phyloP scores from a whole-genome alignment of 2,329 filamentous ascomycete species.

The Stachybotrys chlorohalonatus region DNA sequence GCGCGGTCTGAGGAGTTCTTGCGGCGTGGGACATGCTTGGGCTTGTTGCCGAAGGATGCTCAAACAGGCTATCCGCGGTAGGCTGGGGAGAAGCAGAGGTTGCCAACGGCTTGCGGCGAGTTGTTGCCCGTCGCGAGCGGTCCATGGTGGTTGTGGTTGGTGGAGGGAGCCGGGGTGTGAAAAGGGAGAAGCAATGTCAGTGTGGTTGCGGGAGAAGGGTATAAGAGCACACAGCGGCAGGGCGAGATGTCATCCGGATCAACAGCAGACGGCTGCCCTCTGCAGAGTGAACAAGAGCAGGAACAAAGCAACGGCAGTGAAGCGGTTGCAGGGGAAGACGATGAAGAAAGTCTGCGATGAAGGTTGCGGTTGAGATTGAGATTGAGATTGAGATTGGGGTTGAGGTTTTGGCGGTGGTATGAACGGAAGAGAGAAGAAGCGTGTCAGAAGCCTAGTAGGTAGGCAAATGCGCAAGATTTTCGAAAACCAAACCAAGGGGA shows the following conservation, averaged over 20 bases:
- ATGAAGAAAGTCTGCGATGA: not conserved
- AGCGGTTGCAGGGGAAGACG: not conserved
- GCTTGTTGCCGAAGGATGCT: constrained; percentile 20
- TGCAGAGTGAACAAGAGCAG: constrained; percentile 4
- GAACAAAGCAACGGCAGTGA: constrained; percentile 1
- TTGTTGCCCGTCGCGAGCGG: constrained; percentile 25
- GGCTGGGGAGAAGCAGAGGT: constrained; percentile 24
- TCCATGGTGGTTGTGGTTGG: constrained; percentile 17
- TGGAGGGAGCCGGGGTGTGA: not conserved
- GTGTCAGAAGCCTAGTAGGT: constrained; percentile 13
- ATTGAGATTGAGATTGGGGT: not conserved
- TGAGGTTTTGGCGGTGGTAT: constrained; percentile 5
- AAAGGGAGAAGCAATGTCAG: not conserved
- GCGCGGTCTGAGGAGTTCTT: constrained; percentile 20
- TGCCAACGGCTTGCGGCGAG: constrained; percentile 21
- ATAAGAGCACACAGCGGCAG: constrained; percentile 8
- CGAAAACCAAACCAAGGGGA: constrained; percentile 11
- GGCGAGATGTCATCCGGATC: constrained; percentile 3
- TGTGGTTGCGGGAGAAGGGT: constrained; percentile 7
- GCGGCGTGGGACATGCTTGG: constrained; percentile 21
- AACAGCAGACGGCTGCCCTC: not conserved
- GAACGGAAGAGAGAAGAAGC: constrained; percentile 14
- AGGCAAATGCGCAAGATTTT: constrained; percentile 20
- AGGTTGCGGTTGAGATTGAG: not conserved
- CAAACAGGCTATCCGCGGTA: constrained; percentile 19